A percentile compares a stretch with the other conserved stretches of the same genome.
Conservation (phyloP, 345 rosid species). For the Atalantia buxifolia region DNA sequence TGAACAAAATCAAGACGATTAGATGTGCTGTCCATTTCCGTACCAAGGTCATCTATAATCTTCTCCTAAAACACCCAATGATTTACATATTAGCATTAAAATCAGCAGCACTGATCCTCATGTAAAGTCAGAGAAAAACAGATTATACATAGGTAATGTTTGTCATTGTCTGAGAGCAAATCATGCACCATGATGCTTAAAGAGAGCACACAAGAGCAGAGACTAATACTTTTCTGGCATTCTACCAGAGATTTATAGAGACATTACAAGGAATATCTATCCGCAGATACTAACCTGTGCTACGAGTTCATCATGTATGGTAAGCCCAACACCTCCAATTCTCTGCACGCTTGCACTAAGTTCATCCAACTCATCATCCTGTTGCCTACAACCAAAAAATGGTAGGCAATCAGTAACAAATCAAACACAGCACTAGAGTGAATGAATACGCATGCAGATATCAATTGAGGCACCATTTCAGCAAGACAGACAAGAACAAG, state of each 20-base stretch:
- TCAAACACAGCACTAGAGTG: not conserved
- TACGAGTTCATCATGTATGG: constrained; percentile 93
- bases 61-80: constrained; percentile 57
- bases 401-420: not conserved
- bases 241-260: not conserved
- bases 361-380: constrained; percentile 95
- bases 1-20: constrained; percentile 95
- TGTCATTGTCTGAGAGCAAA: not conserved
- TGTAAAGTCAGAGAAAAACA: not conserved
- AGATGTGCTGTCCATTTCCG: constrained; percentile 88
- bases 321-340: constrained; percentile 93
- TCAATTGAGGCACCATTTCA: not conserved
- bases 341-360: constrained; percentile 89
- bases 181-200: not conserved
- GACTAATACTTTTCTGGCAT: not conserved
- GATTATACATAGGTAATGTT: not conserved
- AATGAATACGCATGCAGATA: not conserved
- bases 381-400: constrained; percentile 55
- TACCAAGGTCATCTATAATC: constrained; percentile 74
- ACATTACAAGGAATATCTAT: not conserved
- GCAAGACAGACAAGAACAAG: not conserved
- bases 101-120: not conserved
- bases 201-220: not conserved
- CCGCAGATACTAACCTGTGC: constrained; percentile 56
- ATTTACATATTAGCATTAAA: constrained; percentile 15